A percentile compares a stretch with the other conserved stretches of the same genome.
Conservation (phyloP, 148 eudicot species). For the Camellia sinensis region DNA sequence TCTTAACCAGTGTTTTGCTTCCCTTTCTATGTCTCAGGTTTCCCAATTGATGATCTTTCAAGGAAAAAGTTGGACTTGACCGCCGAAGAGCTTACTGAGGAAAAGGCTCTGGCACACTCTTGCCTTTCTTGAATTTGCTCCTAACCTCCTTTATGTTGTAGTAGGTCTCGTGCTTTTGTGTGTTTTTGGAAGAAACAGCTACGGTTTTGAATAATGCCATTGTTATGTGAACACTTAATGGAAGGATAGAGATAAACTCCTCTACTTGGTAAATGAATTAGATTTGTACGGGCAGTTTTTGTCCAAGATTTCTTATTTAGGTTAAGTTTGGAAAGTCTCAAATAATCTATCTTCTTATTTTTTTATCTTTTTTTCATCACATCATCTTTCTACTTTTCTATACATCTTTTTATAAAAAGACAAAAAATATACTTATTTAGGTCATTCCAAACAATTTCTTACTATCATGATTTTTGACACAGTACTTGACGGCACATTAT, state of each 20-base stretch:
- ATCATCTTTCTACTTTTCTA: too few species aligned
- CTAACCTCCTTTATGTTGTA: not conserved
- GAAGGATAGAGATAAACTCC: not conserved
- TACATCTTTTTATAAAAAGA: too few species aligned
- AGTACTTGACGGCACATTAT: too few species aligned
- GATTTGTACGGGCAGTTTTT: not conserved
- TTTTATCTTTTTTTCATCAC: too few species aligned
- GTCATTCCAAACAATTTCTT: too few species aligned
- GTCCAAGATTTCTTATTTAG: not conserved
- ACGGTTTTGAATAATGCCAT: constrained; percentile 51
- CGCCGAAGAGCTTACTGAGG: constrained; percentile 81
- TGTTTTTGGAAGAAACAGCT: constrained; percentile 23
- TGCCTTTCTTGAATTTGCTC: constrained; percentile 49
- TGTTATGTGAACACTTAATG: constrained; percentile 8
- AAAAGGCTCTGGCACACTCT: constrained; percentile 81
- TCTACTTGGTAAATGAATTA: not conserved
- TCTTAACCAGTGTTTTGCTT: not conserved
- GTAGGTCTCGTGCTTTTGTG: constrained; percentile 12
- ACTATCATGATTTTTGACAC: too few species aligned
- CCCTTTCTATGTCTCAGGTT: constrained; percentile 36
- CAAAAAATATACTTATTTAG: too few species aligned
- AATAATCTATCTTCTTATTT: too few species aligned
- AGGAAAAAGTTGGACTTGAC: constrained; percentile 92
- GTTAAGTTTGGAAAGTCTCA: too few species aligned
- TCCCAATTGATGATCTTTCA: constrained; percentile 72